A percentile compares a stretch with the other conserved stretches of the same genome.
These are phyloP conservation scores for Russula vinacea DNA, from an alignment of 768 basidiomycete species.

Conservation along the genomic window DNA sequence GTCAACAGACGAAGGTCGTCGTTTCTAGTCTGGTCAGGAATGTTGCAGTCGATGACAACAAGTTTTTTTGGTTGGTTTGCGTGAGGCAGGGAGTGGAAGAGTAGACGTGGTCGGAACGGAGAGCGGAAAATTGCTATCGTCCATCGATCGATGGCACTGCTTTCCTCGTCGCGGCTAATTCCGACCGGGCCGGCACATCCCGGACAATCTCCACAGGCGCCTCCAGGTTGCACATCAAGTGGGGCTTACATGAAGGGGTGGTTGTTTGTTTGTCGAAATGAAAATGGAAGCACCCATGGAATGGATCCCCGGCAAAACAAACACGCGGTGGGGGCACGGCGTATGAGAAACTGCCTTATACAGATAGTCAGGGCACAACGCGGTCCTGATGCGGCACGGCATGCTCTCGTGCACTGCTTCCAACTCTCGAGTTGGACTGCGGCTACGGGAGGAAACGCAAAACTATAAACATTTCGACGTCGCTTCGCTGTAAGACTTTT, in stretches of 20 bases:
- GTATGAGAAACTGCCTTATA: slow-evolving; percentile 21
- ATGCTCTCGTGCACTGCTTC: not conserved
- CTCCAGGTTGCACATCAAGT: slow-evolving; percentile 10
- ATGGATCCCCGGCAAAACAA: slow-evolving; percentile 7
- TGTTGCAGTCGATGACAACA: slow-evolving; percentile 46
- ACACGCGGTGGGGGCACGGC: slow-evolving; percentile 16
- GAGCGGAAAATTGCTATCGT: slow-evolving; percentile 22
- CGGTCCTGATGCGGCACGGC: slow-evolving; percentile 9
- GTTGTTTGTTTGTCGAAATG: slow-evolving; percentile 16
- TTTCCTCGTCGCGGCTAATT: slow-evolving; percentile 1
- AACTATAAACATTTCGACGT: not conserved
- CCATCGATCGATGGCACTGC: slow-evolving; percentile 10
- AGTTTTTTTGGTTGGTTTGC: not conserved
- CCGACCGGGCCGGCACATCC: slow-evolving; percentile 10
- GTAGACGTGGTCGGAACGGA: slow-evolving; percentile 6
- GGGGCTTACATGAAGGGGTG: not conserved
- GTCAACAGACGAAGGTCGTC: slow-evolving; percentile 78
- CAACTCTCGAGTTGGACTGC: not conserved
- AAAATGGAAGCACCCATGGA: slow-evolving; percentile 18
- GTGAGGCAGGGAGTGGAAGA: not conserved
- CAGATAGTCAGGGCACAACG: slow-evolving; percentile 4
- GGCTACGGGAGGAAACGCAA: not conserved
- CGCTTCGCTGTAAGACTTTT: not conserved
- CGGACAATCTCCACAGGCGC: not conserved
- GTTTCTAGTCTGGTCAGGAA: slow-evolving; percentile 76